Conservation (phyloP, 2,329 filamentous ascomycete species). For the Periconia digitata region DNA sequence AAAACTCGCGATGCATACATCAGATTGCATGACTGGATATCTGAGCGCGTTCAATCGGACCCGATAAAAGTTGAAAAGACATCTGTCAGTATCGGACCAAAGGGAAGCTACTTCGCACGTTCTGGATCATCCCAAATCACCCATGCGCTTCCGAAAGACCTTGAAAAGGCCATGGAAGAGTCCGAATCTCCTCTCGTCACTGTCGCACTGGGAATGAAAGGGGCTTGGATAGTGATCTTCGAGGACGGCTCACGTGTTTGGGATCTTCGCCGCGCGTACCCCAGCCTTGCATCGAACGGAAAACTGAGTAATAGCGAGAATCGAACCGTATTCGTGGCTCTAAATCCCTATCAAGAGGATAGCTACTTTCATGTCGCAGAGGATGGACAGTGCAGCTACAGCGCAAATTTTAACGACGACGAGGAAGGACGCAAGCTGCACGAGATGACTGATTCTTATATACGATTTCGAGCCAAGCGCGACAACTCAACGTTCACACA, state of each 20-base stretch:
- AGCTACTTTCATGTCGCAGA: too few relatives aligned
- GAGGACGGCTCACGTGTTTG: constrained; percentile 6
- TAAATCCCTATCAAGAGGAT: too few relatives aligned
- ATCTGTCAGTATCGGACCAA: constrained; percentile 13
- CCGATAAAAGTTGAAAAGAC: constrained; percentile 1
- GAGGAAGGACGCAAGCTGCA: constrained; percentile 1
- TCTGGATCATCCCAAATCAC: constrained; percentile 5
- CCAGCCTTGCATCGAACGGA: not conserved
- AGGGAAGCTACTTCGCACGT: constrained; percentile 13
- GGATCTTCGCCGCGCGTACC: constrained; percentile 7
- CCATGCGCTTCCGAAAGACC: constrained; percentile 7
- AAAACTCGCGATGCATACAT: constrained; percentile 6
- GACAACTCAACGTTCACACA: constrained; percentile 6
- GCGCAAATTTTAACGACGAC: not conserved
- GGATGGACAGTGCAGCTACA: constrained; percentile 4
- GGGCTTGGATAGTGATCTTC: constrained; percentile 9
- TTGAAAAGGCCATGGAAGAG: constrained; percentile 1
- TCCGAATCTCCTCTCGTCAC: constrained; percentile 2
- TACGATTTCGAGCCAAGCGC: constrained; percentile 4
- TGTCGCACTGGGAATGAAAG: constrained; percentile 8
- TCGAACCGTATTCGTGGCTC: constrained; percentile 5
- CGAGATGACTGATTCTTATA: constrained; percentile 8
- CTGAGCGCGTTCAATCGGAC: constrained; percentile 2
- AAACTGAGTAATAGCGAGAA: not conserved
- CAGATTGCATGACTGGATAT: constrained; percentile 16